Conservation (phyloP, 148 eudicot genomes). For the Rhododendron henanense region DNA sequence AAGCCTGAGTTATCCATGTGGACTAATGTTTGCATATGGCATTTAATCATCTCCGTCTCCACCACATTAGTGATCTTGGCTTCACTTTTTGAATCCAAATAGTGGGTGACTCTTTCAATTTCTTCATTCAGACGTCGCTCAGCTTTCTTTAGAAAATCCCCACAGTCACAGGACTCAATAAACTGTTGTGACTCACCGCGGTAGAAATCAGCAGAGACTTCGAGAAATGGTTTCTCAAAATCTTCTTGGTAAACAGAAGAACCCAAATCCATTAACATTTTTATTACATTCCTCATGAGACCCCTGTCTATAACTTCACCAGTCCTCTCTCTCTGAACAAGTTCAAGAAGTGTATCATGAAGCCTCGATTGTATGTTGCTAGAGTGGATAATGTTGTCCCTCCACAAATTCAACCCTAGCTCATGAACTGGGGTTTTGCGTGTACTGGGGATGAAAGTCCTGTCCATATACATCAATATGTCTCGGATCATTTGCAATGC, state of each 20-base stretch:
- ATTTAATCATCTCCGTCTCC: slow-evolving; percentile 60
- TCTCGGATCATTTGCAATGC: slow-evolving; percentile 75
- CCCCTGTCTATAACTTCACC: slow-evolving; percentile 62
- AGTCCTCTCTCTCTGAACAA: slow-evolving; percentile 48
- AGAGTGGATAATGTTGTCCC: slow-evolving; percentile 60
- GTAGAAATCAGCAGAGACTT: slow-evolving; percentile 57
- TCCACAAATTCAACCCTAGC: slow-evolving; percentile 67
- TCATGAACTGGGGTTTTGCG: slow-evolving; percentile 65
- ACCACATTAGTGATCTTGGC: slow-evolving; percentile 54
- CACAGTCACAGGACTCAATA: slow-evolving; percentile 68
- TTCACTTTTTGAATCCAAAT: slow-evolving; percentile 54
- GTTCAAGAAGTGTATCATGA: slow-evolving; percentile 45
- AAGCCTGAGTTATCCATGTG: slow-evolving; percentile 75
- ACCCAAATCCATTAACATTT: slow-evolving; percentile 61
- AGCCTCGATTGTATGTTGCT: slow-evolving; percentile 50
- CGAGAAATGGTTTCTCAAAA: slow-evolving; percentile 65
- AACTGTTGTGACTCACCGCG: slow-evolving; percentile 56
- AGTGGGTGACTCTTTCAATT: slow-evolving; percentile 62
- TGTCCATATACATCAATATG: slow-evolving; percentile 83
- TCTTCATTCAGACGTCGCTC: slow-evolving; percentile 65
- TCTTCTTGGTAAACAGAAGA: slow-evolving; percentile 59
- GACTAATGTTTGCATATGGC: slow-evolving; percentile 55
- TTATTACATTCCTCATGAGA: slow-evolving; percentile 52
- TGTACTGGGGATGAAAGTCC: slow-evolving; percentile 58
- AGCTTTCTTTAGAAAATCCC: slow-evolving; percentile 58